A percentile compares a stretch with the other conserved stretches of the same genome.
These are phyloP conservation scores for Rhodotorula sp. DNA, from an alignment of 1,284 basidiomycete genomes.

Conservation along the genomic window DNA sequence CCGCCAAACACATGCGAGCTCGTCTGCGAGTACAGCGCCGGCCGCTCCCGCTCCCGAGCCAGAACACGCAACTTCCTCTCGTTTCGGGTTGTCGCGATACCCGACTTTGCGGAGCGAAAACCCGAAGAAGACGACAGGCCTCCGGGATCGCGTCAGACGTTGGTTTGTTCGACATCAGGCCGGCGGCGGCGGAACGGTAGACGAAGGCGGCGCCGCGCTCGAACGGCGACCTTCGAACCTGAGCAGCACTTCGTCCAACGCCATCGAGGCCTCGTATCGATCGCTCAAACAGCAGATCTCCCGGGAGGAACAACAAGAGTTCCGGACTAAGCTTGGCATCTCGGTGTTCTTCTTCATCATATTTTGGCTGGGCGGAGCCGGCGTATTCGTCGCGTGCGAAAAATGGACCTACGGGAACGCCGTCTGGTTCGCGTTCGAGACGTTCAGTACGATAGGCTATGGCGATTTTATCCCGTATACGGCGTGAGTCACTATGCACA, in stretches of 20 bases:
- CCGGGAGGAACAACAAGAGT: constrained; percentile 50
- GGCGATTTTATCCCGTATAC: constrained; percentile 65
- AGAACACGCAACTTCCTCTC: neutral
- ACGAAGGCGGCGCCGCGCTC: neutral
- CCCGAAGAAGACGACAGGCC: too few species aligned
- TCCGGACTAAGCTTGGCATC: constrained; percentile 50
- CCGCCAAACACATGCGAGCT: too few species aligned
- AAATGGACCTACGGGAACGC: constrained; percentile 58
- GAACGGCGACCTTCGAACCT: neutral
- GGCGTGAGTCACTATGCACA: constrained; percentile 45
- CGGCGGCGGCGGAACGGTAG: neutral
- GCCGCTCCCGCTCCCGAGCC: neutral
- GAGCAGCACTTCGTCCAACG: neutral
- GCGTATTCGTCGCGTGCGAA: constrained; percentile 60
- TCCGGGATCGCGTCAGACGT: neutral
- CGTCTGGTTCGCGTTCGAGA: constrained; percentile 60
- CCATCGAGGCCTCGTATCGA: constrained; percentile 45
- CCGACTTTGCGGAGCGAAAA: too few species aligned
- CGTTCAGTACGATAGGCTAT: constrained; percentile 54
- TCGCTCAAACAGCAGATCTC: constrained; percentile 47
- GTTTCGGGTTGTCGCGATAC: too few species aligned
- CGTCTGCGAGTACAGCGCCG: neutral
- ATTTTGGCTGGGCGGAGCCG: constrained; percentile 63
- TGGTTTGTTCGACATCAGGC: neutral
- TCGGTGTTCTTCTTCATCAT: constrained; percentile 62